A percentile compares a stretch with the other conserved stretches of the same genome.
Evolutionary conservation across 306 rosid genomes (phyloP).

Genomic region (Rubus idaeus): DNA sequence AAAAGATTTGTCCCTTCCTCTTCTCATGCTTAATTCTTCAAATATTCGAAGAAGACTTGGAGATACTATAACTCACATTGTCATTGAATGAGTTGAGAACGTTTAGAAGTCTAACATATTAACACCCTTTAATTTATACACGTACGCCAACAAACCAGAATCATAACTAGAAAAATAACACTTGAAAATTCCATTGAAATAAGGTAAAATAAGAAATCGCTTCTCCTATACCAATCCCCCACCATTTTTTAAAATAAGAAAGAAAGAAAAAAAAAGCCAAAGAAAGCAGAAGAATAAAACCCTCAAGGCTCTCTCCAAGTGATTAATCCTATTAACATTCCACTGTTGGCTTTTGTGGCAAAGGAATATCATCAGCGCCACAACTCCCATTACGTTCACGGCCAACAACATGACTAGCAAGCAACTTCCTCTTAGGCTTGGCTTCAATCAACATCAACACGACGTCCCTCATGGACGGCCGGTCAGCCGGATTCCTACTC

Average conservation of each 20-base stretch:
- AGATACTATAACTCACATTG: neutral
- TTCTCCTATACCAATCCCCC: conserved; percentile 99
- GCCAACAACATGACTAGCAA: conserved; percentile 19
- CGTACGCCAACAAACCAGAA: neutral
- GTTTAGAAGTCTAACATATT: neutral
- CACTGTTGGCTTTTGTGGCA: conserved; percentile 44
- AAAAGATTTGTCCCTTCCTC: too few species aligned
- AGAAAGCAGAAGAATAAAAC: neutral
- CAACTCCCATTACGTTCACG: conserved; percentile 15
- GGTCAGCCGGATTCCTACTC: conserved; percentile 67
- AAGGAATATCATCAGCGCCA: conserved; percentile 39
- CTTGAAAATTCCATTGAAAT: conserved; percentile 49
- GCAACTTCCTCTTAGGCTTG: conserved; percentile 69
- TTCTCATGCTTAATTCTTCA: neutral
- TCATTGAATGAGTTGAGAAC: neutral
- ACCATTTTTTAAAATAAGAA: conserved; percentile 42
- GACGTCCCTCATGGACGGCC: conserved; percentile 93
- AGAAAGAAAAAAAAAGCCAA: neutral
- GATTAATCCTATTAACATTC: conserved; percentile 53
- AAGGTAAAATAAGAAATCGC: conserved; percentile 44
- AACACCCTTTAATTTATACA: conserved; percentile 30
- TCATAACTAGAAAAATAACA: conserved; percentile 28
- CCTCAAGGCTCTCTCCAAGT: conserved; percentile 12
- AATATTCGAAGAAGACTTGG: neutral
- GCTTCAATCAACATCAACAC: conserved; percentile 84